Conservation (phyloP, 164 flowering plant species). For the Pachysandra terminalis region DNA sequence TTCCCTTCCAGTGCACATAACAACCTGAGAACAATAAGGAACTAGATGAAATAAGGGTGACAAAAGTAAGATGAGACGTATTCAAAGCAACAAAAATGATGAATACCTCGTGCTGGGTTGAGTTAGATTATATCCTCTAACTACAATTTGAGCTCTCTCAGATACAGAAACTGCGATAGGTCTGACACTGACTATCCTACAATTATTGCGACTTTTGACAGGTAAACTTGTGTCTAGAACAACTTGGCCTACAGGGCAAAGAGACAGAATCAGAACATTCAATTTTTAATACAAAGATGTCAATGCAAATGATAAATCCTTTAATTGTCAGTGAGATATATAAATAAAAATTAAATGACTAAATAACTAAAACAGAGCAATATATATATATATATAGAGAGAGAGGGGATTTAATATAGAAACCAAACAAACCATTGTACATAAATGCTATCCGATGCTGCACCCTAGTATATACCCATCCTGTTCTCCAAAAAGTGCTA, state of each 20-base stretch:
- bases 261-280: conserved; percentile 8
- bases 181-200: conserved; percentile 51
- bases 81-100: neutral
- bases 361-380: no score
- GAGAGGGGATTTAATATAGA: neutral
- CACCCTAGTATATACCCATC: conserved; percentile 64
- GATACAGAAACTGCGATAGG: conserved; percentile 66
- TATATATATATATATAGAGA: no score
- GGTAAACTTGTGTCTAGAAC: conserved; percentile 58
- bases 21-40: conserved; percentile 39
- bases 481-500: conserved; percentile 59
- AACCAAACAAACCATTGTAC: conserved; percentile 37
- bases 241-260: conserved; percentile 58
- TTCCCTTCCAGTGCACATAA: conserved; percentile 71
- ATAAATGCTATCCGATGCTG: conserved; percentile 46
- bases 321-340: no score
- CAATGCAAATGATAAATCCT: neutral
- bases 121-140: conserved; percentile 59
- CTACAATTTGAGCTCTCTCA: conserved; percentile 41
- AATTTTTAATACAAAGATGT: neutral
- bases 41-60: neutral
- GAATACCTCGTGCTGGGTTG: conserved; percentile 47
- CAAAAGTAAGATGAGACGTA: neutral
- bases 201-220: conserved; percentile 22
- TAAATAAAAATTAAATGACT: no score